phyloP scores from a whole-genome alignment of 2,329 filamentous ascomycete genomes.

The Exophiala dermatitidis region DNA sequence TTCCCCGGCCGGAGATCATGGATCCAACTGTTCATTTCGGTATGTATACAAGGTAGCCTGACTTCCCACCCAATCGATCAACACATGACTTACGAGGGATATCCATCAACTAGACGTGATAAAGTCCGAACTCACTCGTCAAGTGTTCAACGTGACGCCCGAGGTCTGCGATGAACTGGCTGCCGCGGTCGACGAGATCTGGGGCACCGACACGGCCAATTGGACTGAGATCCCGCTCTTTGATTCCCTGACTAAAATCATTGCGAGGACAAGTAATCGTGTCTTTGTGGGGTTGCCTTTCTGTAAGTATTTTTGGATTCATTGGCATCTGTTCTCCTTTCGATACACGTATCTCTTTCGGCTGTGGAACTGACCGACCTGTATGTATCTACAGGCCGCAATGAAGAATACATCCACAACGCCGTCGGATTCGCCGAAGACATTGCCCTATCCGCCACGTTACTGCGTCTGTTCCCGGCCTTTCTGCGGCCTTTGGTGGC shows the following conservation, averaged over 20 bases:
- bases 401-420: constrained; percentile 38
- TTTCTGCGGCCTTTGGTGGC: constrained; percentile 47
- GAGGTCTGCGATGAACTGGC: constrained; percentile 36
- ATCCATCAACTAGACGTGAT: constrained; percentile 5
- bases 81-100: not conserved
- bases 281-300: constrained; percentile 40
- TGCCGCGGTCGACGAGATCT: constrained; percentile 30
- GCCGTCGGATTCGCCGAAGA: constrained; percentile 47
- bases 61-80: too few species aligned
- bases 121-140: constrained; percentile 27
- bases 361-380: not conserved
- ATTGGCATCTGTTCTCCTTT: not conserved
- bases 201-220: constrained; percentile 33
- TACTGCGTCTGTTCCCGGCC: constrained; percentile 43
- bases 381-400: constrained; percentile 1
- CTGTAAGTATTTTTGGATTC: constrained; percentile 27
- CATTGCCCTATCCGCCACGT: constrained; percentile 41
- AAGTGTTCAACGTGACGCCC: constrained; percentile 37
- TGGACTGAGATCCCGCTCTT: constrained; percentile 35
- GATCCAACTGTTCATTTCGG: constrained; percentile 11
- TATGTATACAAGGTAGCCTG: not conserved
- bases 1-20: constrained; percentile 33
- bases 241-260: constrained; percentile 33
- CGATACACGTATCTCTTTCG: not conserved
- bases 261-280: constrained; percentile 38